A percentile compares a stretch with the other conserved stretches of the same genome.
Conservation (phyloP, 495 filamentous ascomycete species). For the Neurospora africana region DNA sequence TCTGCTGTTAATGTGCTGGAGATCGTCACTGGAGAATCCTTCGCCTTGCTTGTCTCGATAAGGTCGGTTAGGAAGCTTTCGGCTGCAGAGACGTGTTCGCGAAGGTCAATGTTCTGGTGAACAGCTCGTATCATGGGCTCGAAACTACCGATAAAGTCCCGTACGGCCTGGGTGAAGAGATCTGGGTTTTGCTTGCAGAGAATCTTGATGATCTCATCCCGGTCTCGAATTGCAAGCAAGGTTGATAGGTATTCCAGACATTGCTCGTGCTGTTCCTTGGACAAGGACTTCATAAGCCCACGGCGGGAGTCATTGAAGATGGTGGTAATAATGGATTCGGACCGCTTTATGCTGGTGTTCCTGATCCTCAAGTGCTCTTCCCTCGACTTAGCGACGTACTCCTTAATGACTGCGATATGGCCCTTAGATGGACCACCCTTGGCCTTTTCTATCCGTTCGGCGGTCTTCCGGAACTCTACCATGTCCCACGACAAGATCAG, state of each 20-base stretch:
- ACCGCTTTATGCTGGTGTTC: slow-evolving; percentile 21
- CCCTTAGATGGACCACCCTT: slow-evolving; percentile 37
- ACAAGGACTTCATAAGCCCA: slow-evolving; percentile 23
- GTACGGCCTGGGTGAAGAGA: slow-evolving; percentile 45
- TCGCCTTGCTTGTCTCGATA: slow-evolving; percentile 37
- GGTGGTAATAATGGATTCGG: slow-evolving; percentile 39
- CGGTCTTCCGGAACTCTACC: slow-evolving; percentile 43
- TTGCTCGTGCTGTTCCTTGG: slow-evolving; percentile 39
- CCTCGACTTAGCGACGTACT: slow-evolving; percentile 33
- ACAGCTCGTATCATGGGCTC: slow-evolving; percentile 55
- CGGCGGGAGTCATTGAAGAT: slow-evolving; percentile 32
- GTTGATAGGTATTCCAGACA: slow-evolving; percentile 50
- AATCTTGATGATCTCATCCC: slow-evolving; percentile 45
- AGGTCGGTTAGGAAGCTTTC: slow-evolving; percentile 52
- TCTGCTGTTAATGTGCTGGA: not conserved
- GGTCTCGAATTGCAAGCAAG: slow-evolving; percentile 48
- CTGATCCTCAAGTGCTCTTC: slow-evolving; percentile 40
- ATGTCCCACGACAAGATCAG: slow-evolving; percentile 51
- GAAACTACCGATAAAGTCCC: slow-evolving; percentile 46
- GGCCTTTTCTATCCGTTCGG: slow-evolving; percentile 41
- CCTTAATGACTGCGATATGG: slow-evolving; percentile 38
- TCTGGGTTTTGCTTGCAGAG: slow-evolving; percentile 51
- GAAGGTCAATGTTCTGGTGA: slow-evolving; percentile 54
- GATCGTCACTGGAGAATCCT: slow-evolving; percentile 5
- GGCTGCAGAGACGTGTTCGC: slow-evolving; percentile 43